phyloP scores from a whole-genome alignment of 2,329 filamentous ascomycete genomes.

The Chaetomiaceae sp. region DNA sequence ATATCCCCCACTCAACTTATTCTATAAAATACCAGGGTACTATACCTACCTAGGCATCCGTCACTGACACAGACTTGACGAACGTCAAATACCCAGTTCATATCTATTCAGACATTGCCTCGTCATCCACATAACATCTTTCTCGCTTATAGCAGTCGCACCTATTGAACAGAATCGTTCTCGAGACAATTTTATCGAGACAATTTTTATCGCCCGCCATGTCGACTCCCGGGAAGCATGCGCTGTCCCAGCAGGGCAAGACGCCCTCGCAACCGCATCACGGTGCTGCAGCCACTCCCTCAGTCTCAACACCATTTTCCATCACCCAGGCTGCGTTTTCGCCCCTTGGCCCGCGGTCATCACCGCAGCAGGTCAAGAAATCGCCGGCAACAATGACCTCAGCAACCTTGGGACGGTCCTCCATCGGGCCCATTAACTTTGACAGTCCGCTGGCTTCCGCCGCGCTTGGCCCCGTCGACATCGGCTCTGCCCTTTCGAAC shows the following conservation, averaged over 20 bases:
- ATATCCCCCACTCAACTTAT: too few relatives aligned
- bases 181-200: too few relatives aligned
- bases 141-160: too few relatives aligned
- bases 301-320: slow-evolving; percentile 64
- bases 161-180: too few relatives aligned
- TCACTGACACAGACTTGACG: too few relatives aligned
- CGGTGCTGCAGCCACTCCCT: slow-evolving; percentile 54
- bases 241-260: slow-evolving; percentile 48
- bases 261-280: slow-evolving; percentile 45
- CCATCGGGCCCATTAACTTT: slow-evolving; percentile 50
- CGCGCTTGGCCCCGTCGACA: slow-evolving; percentile 53
- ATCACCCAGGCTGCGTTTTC: slow-evolving; percentile 56
- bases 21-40: too few relatives aligned
- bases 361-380: slow-evolving; percentile 61
- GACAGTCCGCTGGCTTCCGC: slow-evolving; percentile 62
- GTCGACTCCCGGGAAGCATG: slow-evolving; percentile 48
- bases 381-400: slow-evolving; percentile 51
- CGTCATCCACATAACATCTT: background rate
- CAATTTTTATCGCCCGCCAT: slow-evolving; percentile 33
- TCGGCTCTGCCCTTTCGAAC: slow-evolving; percentile 41
- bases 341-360: slow-evolving; percentile 53
- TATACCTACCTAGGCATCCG: too few relatives aligned
- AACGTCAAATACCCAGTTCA: too few relatives aligned
- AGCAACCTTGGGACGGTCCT: slow-evolving; percentile 45
- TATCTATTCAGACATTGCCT: background rate